phyloP scores from a whole-genome alignment of 352 stramenopile species.

The Vaucheria bursata region DNA sequence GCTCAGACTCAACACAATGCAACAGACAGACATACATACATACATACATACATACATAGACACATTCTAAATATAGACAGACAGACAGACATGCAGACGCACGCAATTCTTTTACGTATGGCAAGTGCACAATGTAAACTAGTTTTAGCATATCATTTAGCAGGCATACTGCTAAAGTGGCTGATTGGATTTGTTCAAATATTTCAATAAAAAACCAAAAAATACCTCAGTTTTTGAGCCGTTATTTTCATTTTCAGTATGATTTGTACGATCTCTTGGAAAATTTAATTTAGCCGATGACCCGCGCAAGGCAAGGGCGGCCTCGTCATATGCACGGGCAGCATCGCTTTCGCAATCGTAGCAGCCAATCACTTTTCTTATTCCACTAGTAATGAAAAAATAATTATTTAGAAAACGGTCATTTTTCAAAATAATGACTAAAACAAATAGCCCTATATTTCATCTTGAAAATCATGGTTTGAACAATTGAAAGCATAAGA shows the following conservation, averaged over 20 bases:
- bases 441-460: too few relatives aligned
- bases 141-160: not conserved
- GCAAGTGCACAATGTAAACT: not conserved
- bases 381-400: too few relatives aligned
- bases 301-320: slow-evolving; percentile 22
- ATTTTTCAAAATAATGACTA: too few relatives aligned
- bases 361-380: not conserved
- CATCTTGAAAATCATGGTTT: too few relatives aligned
- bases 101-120: not conserved
- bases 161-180: too few relatives aligned
- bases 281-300: slow-evolving; percentile 30
- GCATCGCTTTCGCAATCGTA: slow-evolving; percentile 11
- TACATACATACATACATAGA: too few relatives aligned
- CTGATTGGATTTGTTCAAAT: too few relatives aligned
- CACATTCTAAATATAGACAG: not conserved
- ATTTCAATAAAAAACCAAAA: too few relatives aligned
- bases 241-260: not conserved
- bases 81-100: not conserved
- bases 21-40: too few relatives aligned
- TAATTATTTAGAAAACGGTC: too few relatives aligned
- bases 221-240: not conserved
- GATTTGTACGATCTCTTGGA: not conserved
- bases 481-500: too few relatives aligned
- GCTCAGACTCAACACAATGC: too few relatives aligned
- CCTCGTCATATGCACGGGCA: slow-evolving; percentile 26